phyloP scores from a whole-genome alignment of 768 basidiomycete genomes.

The Gyrodon lividus region DNA sequence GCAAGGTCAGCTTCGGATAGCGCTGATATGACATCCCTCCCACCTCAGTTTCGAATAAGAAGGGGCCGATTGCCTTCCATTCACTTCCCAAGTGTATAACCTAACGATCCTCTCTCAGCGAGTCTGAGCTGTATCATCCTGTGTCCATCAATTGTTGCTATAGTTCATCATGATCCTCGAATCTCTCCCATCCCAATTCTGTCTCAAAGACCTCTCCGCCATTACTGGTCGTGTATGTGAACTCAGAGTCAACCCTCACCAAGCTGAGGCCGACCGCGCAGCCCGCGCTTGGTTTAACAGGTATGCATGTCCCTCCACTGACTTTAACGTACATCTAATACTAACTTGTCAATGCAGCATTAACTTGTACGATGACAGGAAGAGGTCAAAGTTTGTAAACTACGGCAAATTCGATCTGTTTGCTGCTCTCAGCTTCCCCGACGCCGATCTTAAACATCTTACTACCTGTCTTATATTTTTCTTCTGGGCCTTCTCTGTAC shows the following conservation, averaged over 20 bases:
- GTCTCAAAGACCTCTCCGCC: constrained; percentile 34
- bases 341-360: constrained; percentile 18
- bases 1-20: constrained; percentile 19
- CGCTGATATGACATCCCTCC: constrained; percentile 17
- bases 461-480: constrained; percentile 38
- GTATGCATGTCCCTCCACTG: constrained; percentile 11
- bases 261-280: constrained; percentile 33
- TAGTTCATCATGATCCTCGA: constrained; percentile 30
- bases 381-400: constrained; percentile 34
- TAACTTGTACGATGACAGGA: constrained; percentile 35
- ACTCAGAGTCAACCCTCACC: constrained; percentile 31
- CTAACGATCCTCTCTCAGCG: constrained; percentile 19
- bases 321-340: neutral
- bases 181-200: constrained; percentile 36
- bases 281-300: constrained; percentile 36
- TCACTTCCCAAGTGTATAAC: constrained; percentile 8
- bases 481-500: constrained; percentile 39
- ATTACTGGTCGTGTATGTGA: constrained; percentile 38
- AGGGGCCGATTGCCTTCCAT: constrained; percentile 12
- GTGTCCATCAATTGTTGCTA: constrained; percentile 7
- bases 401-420: constrained; percentile 40
- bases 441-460: constrained; percentile 35
- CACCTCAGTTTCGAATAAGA: constrained; percentile 30
- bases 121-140: constrained; percentile 26
- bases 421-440: constrained; percentile 39